Conservation (phyloP, 768 basidiomycete species). For the Myochromella boudieri region DNA sequence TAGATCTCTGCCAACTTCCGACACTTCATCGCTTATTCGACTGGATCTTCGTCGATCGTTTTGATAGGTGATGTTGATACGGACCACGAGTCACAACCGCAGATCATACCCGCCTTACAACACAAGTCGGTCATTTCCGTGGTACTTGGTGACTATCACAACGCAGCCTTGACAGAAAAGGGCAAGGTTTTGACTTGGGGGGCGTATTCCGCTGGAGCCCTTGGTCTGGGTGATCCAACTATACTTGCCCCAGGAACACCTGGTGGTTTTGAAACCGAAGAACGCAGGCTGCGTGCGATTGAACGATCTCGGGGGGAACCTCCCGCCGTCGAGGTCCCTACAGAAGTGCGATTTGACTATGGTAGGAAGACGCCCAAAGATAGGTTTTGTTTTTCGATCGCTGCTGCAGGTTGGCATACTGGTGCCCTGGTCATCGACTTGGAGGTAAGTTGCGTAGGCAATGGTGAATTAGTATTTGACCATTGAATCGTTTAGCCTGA, state of each 20-base stretch:
- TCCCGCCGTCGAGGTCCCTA: constrained; percentile 55
- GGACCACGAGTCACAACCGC: constrained; percentile 43
- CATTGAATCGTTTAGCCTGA: constrained; percentile 24
- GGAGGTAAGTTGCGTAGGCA: constrained; percentile 46
- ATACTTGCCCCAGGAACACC: constrained; percentile 51
- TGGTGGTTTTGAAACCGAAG: constrained; percentile 53
- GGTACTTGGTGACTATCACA: constrained; percentile 91
- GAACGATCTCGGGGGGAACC: constrained; percentile 30
- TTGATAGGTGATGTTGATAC: constrained; percentile 65
- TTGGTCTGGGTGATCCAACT: constrained; percentile 81
- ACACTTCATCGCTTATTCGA: constrained; percentile 82
- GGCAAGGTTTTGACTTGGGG: constrained; percentile 88
- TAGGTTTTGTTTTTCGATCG: constrained; percentile 75
- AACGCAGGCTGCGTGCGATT: constrained; percentile 26
- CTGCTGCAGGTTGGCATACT: constrained; percentile 90
- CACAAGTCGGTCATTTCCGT: constrained; percentile 80
- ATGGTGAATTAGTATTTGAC: not conserved
- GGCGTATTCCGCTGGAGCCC: constrained; percentile 69
- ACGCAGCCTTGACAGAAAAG: constrained; percentile 73
- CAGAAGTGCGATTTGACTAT: constrained; percentile 73
- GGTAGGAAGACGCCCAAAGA: constrained; percentile 47
- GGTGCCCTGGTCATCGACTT: constrained; percentile 87
- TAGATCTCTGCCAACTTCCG: constrained; percentile 84
- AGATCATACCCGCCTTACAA: constrained; percentile 72
- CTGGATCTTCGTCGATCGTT: constrained; percentile 67